Percentiles rank a stretch among this genome's conserved stretches.
These are phyloP conservation scores for Russula earlei DNA, from an alignment of 768 basidiomycete species.

Conservation along the genomic window DNA sequence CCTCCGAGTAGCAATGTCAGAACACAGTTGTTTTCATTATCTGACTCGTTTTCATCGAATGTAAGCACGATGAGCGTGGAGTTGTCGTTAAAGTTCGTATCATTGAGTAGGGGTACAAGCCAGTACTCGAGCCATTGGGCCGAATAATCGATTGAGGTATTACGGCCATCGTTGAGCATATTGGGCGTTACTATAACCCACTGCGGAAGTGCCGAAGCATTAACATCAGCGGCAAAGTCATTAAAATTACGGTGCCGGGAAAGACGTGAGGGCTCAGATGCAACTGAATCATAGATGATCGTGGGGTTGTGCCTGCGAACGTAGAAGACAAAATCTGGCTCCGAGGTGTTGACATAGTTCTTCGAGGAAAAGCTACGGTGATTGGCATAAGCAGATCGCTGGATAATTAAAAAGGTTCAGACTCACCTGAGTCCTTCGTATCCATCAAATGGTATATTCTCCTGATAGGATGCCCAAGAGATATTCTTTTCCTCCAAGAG, in stretches of 20 bases:
- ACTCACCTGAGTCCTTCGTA: slow-evolving; percentile 25
- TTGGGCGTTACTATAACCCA: slow-evolving; percentile 60
- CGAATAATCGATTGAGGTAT: slow-evolving; percentile 44
- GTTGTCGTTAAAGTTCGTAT: slow-evolving; percentile 44
- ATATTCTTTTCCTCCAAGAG: slow-evolving; percentile 47
- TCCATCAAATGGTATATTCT: slow-evolving; percentile 45
- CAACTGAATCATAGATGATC: slow-evolving; percentile 43
- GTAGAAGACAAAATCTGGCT: slow-evolving; percentile 39
- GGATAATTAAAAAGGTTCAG: not conserved
- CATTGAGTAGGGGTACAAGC: slow-evolving; percentile 41
- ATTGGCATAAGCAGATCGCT: not conserved
- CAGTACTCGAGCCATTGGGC: slow-evolving; percentile 40
- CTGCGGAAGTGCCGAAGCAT: slow-evolving; percentile 41
- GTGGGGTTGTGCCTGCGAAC: slow-evolving; percentile 49
- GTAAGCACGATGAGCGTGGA: slow-evolving; percentile 50
- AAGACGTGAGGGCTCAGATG: slow-evolving; percentile 33
- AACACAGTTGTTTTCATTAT: slow-evolving; percentile 38
- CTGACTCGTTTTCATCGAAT: slow-evolving; percentile 47
- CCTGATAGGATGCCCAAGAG: slow-evolving; percentile 55
- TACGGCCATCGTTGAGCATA: slow-evolving; percentile 47
- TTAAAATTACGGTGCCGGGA: slow-evolving; percentile 49
- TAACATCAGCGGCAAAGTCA: slow-evolving; percentile 48
- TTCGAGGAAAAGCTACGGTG: slow-evolving; percentile 26
- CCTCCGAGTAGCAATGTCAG: slow-evolving; percentile 37
- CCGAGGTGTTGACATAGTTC: slow-evolving; percentile 31